A percentile compares a stretch with the other conserved stretches of the same genome.
Conservation (phyloP, 2,329 filamentous ascomycete genomes). For the Sporothrix globosa region DNA sequence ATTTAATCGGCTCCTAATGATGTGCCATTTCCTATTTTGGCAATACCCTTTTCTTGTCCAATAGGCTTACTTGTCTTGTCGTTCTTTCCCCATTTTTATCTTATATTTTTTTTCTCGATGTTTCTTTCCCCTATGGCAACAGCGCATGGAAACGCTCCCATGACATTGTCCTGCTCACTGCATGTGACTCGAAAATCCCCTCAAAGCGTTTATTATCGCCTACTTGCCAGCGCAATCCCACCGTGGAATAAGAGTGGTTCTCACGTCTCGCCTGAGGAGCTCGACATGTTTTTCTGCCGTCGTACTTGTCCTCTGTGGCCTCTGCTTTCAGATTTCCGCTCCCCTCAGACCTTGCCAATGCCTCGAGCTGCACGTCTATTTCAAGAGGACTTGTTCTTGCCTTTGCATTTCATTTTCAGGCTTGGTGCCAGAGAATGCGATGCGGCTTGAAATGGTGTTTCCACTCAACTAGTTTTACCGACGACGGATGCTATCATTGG, state of each 20-base stretch:
- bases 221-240: not conserved
- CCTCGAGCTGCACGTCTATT: too few species aligned
- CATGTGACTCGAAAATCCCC: not conserved
- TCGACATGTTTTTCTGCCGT: slow-evolving; percentile 22
- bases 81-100: not conserved
- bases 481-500: too few species aligned
- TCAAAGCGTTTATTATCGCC: not conserved
- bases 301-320: not conserved
- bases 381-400: too few species aligned
- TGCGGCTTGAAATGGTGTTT: too few species aligned
- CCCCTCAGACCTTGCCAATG: too few species aligned
- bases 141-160: not conserved
- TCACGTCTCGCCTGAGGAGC: slow-evolving; percentile 23
- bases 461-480: too few species aligned
- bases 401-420: too few species aligned
- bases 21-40: not conserved
- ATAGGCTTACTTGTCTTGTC: not conserved
- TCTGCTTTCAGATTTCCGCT: too few species aligned
- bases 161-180: not conserved
- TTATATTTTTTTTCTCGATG: not conserved
- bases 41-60: not conserved
- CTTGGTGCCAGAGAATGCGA: too few species aligned
- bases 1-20: not conserved
- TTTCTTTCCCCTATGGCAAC: not conserved
- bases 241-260: not conserved